These are phyloP conservation scores for Gnomoniopsis smithogilvyi DNA, from an alignment of 2,329 filamentous ascomycete genomes.

Conservation along the genomic window DNA sequence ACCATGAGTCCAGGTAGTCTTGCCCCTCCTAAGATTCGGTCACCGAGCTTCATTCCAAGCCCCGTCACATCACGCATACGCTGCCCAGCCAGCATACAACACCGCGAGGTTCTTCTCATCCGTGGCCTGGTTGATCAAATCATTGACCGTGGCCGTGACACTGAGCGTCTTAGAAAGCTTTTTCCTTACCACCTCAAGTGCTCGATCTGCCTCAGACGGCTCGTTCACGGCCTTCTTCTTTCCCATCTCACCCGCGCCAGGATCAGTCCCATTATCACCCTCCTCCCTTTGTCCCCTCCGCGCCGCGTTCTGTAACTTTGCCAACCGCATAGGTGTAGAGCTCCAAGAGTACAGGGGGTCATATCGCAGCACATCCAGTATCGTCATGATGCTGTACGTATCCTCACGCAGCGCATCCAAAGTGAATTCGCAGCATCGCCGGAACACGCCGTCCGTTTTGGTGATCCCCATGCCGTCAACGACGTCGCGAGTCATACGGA, in stretches of 20 bases:
- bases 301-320: conserved; percentile 59
- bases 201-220: conserved; percentile 78
- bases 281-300: conserved; percentile 48
- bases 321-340: conserved; percentile 67
- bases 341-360: conserved; percentile 97
- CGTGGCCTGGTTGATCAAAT: conserved; percentile 91
- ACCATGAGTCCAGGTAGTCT: no score
- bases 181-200: conserved; percentile 89
- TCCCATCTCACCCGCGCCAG: conserved; percentile 31
- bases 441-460: conserved; percentile 92
- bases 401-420: conserved; percentile 93
- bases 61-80: conserved; percentile 32
- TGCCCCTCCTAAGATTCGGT: background rate
- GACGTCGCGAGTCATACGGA: conserved; percentile 88
- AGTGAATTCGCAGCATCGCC: conserved; percentile 97
- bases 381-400: conserved; percentile 96
- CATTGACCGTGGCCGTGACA: conserved; percentile 92
- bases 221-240: conserved; percentile 50
- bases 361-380: conserved; percentile 95
- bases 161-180: conserved; percentile 93
- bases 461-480: conserved; percentile 97
- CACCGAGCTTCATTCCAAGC: background rate
- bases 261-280: conserved; percentile 28
- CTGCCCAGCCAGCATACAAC: conserved; percentile 66
- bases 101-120: conserved; percentile 91